These are phyloP conservation scores for Saturnispora besseyi DNA, from an alignment of 805 yeast genomes.

Conservation along the genomic window DNA sequence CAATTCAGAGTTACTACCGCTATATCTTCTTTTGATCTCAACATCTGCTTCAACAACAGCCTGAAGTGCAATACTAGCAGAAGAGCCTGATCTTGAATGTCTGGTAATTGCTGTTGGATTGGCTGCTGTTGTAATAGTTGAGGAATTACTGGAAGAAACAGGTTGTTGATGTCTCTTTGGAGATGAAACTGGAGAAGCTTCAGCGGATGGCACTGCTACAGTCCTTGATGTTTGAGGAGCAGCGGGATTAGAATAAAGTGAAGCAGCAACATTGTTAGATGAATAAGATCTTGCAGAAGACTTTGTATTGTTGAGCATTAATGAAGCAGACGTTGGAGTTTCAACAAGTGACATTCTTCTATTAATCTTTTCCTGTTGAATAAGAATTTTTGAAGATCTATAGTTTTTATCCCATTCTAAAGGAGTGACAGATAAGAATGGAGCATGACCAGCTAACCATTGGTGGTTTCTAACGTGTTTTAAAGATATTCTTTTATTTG, in stretches of 20 bases:
- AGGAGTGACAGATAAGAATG: conserved; percentile 76
- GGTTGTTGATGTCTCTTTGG: conserved; percentile 15
- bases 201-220: conserved; percentile 25
- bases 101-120: neutral
- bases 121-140: neutral
- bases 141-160: neutral
- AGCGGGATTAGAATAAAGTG: conserved; percentile 44
- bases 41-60: conserved; percentile 62
- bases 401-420: conserved; percentile 77
- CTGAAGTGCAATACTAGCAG: conserved; percentile 62
- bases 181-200: conserved; percentile 22
- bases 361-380: conserved; percentile 21
- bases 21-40: conserved; percentile 27
- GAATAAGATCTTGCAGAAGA: conserved; percentile 29
- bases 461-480: conserved; percentile 69
- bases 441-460: conserved; percentile 82
- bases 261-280: conserved; percentile 30
- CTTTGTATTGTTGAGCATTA: conserved; percentile 26
- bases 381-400: conserved; percentile 30
- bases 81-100: conserved; percentile 28
- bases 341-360: conserved; percentile 38
- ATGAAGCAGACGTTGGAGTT: conserved; percentile 33
- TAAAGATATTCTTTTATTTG: conserved; percentile 61
- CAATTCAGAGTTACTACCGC: conserved; percentile 18
- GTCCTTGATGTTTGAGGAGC: conserved; percentile 57